Percentiles rank a stretch among this genome's conserved stretches.
Conservation (phyloP, 768 basidiomycete species). For the Hortiboletus flavorubellus region DNA sequence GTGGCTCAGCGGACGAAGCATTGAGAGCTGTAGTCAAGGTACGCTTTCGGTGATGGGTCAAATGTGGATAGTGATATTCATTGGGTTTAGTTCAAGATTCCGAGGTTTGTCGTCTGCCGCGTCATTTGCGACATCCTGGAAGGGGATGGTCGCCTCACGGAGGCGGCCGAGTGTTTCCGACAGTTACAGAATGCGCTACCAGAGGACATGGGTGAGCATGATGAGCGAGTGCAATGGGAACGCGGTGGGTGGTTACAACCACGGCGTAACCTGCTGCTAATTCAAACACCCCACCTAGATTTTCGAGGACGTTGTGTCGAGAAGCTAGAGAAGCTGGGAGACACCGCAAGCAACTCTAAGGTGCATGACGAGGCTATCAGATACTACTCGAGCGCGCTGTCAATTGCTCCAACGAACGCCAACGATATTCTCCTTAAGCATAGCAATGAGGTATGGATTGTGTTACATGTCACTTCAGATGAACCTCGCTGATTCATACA, state of each 20-base stretch:
- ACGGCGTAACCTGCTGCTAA: neutral
- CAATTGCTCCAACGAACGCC: neutral
- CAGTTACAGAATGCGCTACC: neutral
- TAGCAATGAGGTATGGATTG: constrained; percentile 2
- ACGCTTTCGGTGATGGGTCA: neutral
- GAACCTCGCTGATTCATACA: no score
- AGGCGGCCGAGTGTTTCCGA: neutral
- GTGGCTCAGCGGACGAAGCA: neutral
- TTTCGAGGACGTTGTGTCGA: neutral
- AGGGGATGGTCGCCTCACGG: neutral
- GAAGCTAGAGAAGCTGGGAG: neutral
- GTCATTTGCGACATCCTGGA: neutral
- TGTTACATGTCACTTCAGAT: neutral
- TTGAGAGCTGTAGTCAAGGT: neutral
- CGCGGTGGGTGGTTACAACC: neutral
- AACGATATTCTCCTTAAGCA: neutral
- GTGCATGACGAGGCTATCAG: neutral
- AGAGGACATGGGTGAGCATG: neutral
- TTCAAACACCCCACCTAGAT: neutral
- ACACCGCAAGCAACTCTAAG: neutral
- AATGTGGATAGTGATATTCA: neutral
- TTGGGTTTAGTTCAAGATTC: constrained; percentile 1
- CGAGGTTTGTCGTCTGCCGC: neutral
- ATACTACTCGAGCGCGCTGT: neutral
- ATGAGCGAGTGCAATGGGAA: neutral